These are phyloP conservation scores for Aspergillus luchuensis DNA, from an alignment of 2,329 filamentous ascomycete genomes.

Conservation along the genomic window DNA sequence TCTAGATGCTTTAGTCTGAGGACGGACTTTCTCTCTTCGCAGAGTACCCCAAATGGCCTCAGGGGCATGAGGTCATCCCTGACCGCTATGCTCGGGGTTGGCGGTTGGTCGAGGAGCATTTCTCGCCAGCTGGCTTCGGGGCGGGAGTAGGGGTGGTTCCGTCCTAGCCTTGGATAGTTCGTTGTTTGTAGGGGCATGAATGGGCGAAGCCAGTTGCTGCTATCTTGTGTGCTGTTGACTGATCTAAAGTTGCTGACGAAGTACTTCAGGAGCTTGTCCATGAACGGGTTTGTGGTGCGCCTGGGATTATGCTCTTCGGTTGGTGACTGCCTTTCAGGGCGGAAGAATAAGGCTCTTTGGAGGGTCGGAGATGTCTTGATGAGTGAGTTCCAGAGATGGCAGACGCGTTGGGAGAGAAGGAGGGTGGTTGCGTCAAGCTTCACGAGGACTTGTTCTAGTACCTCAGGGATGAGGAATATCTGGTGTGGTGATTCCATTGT, in stretches of 20 bases:
- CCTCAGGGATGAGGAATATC: background rate
- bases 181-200: too few species aligned
- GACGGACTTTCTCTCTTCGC: too few species aligned
- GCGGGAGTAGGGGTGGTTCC: constrained; percentile 44
- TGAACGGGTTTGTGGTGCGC: constrained; percentile 43
- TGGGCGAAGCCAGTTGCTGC: too few species aligned
- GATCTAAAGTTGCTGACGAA: constrained; percentile 34
- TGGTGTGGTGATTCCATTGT: background rate
- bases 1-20: too few species aligned
- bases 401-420: background rate
- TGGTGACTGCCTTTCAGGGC: too few species aligned
- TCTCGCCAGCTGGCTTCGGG: constrained; percentile 53
- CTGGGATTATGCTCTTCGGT: background rate
- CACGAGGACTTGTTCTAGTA: background rate
- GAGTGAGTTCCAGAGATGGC: background rate
- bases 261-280: constrained; percentile 38
- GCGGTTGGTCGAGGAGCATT: constrained; percentile 35
- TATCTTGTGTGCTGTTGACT: too few species aligned
- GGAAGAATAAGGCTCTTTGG: constrained; percentile 12
- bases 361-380: background rate
- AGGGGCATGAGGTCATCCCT: too few species aligned
- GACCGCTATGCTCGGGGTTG: background rate
- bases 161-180: too few species aligned
- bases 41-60: too few species aligned
- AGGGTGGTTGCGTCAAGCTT: background rate